Percentiles rank a stretch among this genome's conserved stretches.
These are phyloP conservation scores for Phytophthora pseudosyringae DNA, from an alignment of 352 stramenopile genomes.

Conservation along the genomic window DNA sequence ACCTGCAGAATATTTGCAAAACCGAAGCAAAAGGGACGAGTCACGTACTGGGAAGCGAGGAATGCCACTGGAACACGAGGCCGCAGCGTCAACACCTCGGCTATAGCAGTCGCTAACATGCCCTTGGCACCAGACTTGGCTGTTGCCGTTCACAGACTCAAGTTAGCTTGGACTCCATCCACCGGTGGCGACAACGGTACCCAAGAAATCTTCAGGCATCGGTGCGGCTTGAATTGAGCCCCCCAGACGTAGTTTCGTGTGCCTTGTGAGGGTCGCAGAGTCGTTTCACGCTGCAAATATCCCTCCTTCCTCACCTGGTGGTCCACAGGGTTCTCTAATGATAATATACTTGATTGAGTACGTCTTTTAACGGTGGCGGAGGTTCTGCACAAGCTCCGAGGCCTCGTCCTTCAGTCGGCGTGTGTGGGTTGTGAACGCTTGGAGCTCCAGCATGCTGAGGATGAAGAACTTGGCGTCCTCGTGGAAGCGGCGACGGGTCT, in stretches of 20 bases:
- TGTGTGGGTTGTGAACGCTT: slow-evolving; percentile 23
- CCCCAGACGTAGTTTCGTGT: background rate
- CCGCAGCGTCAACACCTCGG: slow-evolving; percentile 27
- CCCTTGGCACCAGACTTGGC: slow-evolving; percentile 35
- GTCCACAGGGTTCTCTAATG: background rate
- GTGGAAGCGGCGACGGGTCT: slow-evolving; percentile 50
- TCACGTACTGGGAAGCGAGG: slow-evolving; percentile 31
- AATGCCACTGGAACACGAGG: slow-evolving; percentile 30
- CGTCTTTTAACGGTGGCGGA: slow-evolving; percentile 23
- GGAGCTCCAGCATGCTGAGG: slow-evolving; percentile 45
- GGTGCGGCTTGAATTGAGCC: background rate
- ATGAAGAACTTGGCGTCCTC: slow-evolving; percentile 60
- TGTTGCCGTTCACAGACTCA: background rate
- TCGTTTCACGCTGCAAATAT: background rate
- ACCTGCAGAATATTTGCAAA: too few relatives aligned
- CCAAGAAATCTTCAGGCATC: slow-evolving; percentile 18
- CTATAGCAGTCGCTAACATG: slow-evolving; percentile 25
- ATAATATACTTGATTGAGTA: slow-evolving; percentile 24
- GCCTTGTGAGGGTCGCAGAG: background rate
- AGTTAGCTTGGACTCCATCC: background rate
- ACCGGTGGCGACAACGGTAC: background rate
- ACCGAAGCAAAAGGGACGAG: background rate
- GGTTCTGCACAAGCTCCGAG: slow-evolving; percentile 8
- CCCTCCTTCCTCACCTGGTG: too few relatives aligned
- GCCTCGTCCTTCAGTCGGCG: slow-evolving; percentile 1